These are phyloP conservation scores for Crithidia bombi DNA, from an alignment of 208 protist genomes.

Conservation along the genomic window DNA sequence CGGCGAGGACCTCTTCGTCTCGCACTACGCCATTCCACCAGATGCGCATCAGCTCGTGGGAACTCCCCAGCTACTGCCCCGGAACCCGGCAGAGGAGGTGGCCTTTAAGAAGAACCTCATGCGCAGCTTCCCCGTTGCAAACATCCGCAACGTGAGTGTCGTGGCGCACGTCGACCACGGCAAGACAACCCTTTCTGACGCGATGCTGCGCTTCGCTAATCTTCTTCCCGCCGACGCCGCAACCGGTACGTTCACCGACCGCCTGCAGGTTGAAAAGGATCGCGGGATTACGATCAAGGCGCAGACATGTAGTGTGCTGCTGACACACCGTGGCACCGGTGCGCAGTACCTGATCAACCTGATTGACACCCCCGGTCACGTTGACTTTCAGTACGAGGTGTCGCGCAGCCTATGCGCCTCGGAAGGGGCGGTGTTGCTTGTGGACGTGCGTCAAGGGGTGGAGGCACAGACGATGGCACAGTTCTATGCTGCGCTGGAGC, in stretches of 20 bases:
- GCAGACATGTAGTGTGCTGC: slow-evolving; percentile 93
- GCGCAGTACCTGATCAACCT: slow-evolving; percentile 94
- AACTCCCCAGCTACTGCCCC: slow-evolving; percentile 37
- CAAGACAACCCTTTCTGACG: slow-evolving; percentile 93
- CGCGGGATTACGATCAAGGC: slow-evolving; percentile 97
- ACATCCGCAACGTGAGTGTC: slow-evolving; percentile 92
- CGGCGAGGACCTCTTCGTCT: slow-evolving; percentile 31
- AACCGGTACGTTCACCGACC: slow-evolving; percentile 90
- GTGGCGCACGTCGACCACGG: slow-evolving; percentile 94
- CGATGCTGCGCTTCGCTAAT: slow-evolving; percentile 81
- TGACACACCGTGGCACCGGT: slow-evolving; percentile 20
- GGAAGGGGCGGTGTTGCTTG: slow-evolving; percentile 89
- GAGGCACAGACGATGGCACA: slow-evolving; percentile 98
- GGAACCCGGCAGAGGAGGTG: slow-evolving; percentile 38
- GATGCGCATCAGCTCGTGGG: slow-evolving; percentile 38
- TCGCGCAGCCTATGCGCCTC: slow-evolving; percentile 95
- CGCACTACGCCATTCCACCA: slow-evolving; percentile 38
- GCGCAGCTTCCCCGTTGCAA: slow-evolving; percentile 48
- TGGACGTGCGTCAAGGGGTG: slow-evolving; percentile 93
- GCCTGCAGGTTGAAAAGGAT: slow-evolving; percentile 95
- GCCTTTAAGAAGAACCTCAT: slow-evolving; percentile 52
- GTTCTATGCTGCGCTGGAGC: slow-evolving; percentile 94
- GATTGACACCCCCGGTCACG: slow-evolving; percentile 98
- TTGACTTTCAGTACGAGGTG: slow-evolving; percentile 98
- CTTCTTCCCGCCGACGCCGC: slow-evolving; percentile 69